Evolutionary conservation across 2,329 filamentous ascomycete species (phyloP).

Genomic region (Teratosphaeria epicoccoides): DNA sequence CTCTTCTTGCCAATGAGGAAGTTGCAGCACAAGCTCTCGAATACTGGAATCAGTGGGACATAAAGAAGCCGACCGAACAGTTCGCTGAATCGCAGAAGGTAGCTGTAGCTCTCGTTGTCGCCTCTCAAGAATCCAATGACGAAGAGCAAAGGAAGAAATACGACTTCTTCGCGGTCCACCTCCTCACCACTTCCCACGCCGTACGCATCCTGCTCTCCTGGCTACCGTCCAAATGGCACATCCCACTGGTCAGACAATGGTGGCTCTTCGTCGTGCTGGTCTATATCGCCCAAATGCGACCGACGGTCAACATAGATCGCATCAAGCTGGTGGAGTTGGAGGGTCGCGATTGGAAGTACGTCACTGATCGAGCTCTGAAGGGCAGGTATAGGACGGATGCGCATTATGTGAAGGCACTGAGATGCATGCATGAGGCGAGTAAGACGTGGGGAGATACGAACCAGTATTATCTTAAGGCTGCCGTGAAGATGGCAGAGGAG

Average conservation of each 20-base stretch:
- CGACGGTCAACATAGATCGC: constrained; percentile 56
- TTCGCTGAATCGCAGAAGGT: constrained; percentile 59
- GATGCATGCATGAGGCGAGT: constrained; percentile 64
- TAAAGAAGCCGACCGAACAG: constrained; percentile 55
- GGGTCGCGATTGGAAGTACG: constrained; percentile 64
- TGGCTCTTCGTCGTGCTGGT: constrained; percentile 72
- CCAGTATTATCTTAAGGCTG: constrained; percentile 55
- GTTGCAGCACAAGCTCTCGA: constrained; percentile 63
- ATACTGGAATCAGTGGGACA: constrained; percentile 83
- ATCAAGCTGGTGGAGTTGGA: constrained; percentile 51
- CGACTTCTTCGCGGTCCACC: constrained; percentile 73
- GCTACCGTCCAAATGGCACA: constrained; percentile 61
- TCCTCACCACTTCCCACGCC: constrained; percentile 79
- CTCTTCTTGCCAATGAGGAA: constrained; percentile 59
- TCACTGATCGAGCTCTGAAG: constrained; percentile 59
- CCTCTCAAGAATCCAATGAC: constrained; percentile 27
- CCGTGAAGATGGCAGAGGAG: constrained; percentile 61
- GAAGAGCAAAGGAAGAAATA: constrained; percentile 43
- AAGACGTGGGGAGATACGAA: constrained; percentile 63
- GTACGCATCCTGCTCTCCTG: constrained; percentile 74
- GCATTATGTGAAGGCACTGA: constrained; percentile 73
- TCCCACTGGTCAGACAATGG: constrained; percentile 71
- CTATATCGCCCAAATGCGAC: constrained; percentile 66
- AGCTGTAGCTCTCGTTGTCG: constrained; percentile 50
- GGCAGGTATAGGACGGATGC: constrained; percentile 60